Evolutionary conservation across 2,329 filamentous ascomycete species (phyloP).

Genomic region (Xylariomycetidae sp.): DNA sequence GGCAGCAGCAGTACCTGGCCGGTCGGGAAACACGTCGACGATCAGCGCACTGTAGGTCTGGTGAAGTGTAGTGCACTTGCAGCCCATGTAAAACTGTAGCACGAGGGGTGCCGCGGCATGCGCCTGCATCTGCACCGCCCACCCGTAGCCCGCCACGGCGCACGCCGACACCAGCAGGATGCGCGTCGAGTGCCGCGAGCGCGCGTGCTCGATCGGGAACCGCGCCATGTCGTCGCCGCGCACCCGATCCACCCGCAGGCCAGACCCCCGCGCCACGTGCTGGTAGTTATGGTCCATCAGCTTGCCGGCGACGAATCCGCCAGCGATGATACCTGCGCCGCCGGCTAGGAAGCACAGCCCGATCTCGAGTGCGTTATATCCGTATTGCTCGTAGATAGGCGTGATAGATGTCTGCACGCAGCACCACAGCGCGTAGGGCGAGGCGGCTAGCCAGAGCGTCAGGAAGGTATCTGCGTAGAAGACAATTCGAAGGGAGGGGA

Average conservation of each 20-base stretch:
- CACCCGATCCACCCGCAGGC: conserved; percentile 37
- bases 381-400: conserved; percentile 5
- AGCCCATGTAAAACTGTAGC: conserved; percentile 13
- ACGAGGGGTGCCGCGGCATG: conserved; percentile 14
- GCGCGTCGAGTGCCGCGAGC: conserved; percentile 9
- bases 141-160: conserved; percentile 21
- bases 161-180: conserved; percentile 10
- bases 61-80: conserved; percentile 9
- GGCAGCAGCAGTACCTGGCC: conserved; percentile 13
- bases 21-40: conserved; percentile 16
- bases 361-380: conserved; percentile 37
- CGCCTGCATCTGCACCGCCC: conserved; percentile 13
- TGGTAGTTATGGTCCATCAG: conserved; percentile 53
- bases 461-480: conserved; percentile 9
- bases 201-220: conserved; percentile 26
- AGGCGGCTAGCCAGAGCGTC: conserved; percentile 7
- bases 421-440: conserved; percentile 8
- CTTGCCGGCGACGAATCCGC: conserved; percentile 32
- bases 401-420: conserved; percentile 7
- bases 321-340: conserved; percentile 30
- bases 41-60: conserved; percentile 14
- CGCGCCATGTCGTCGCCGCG: conserved; percentile 41
- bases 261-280: conserved; percentile 37
- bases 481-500: conserved; percentile 9
- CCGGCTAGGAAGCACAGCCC: conserved; percentile 34